These are phyloP conservation scores for Paraphaeosphaeria sporulosa DNA, from an alignment of 2,329 filamentous ascomycete species.

Conservation along the genomic window DNA sequence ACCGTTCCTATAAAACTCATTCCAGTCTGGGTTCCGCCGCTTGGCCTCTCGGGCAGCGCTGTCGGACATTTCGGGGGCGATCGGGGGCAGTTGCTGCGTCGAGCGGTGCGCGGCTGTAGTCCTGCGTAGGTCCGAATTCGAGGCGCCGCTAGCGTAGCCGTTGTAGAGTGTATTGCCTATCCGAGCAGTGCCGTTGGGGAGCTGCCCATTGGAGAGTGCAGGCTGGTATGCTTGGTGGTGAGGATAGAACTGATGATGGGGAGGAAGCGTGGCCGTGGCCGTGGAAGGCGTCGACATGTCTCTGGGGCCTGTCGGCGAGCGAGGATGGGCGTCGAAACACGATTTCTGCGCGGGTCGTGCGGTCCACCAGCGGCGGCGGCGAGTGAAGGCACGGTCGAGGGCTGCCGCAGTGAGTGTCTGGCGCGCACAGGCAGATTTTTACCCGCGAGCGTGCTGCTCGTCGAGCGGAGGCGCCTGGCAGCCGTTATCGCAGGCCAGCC, in stretches of 20 bases:
- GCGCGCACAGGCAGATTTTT: constrained; percentile 23
- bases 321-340: constrained; percentile 38
- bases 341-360: constrained; percentile 30
- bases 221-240: constrained; percentile 50
- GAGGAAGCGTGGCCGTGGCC: constrained; percentile 51
- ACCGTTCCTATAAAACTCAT: constrained; percentile 54
- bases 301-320: constrained; percentile 31
- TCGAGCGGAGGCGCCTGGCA: constrained; percentile 23
- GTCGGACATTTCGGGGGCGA: constrained; percentile 36
- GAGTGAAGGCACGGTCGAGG: constrained; percentile 21
- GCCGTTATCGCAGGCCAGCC: constrained; percentile 35
- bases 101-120: constrained; percentile 44
- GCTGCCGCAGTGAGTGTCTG: constrained; percentile 20
- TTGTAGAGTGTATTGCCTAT: constrained; percentile 49
- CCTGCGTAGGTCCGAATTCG: constrained; percentile 47
- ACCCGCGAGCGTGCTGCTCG: constrained; percentile 24
- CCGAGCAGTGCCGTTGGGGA: constrained; percentile 41
- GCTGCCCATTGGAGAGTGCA: constrained; percentile 44
- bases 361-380: constrained; percentile 21
- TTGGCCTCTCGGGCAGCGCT: constrained; percentile 23
- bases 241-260: constrained; percentile 51
- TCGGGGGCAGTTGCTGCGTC: constrained; percentile 42
- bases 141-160: constrained; percentile 48
- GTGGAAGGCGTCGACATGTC: constrained; percentile 55
- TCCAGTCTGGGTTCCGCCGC: constrained; percentile 49